Evolutionary conservation across 2,329 filamentous ascomycete species (phyloP), one percentile per base, ranked within the genome.

Genomic region (Pyrenochaeta sp.): DNA sequence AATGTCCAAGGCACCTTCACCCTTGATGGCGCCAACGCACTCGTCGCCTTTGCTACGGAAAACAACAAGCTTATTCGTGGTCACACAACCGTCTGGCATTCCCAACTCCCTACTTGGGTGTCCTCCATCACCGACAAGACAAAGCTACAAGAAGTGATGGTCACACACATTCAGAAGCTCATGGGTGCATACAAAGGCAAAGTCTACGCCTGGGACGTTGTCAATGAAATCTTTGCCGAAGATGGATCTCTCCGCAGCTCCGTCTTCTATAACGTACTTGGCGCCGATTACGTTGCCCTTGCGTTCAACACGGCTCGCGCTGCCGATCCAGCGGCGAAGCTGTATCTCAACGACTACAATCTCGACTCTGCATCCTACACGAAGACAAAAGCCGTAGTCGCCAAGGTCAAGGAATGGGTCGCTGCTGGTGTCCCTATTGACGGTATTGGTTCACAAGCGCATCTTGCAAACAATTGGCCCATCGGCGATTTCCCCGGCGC

Each of bases 321-420:
- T 7, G 88, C 87, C 12, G 89, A 91, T 71, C 87, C 89, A 2
- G 66, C 75, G 50, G 87, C 86, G 2, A 88, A 88, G 75, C 80
- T 92, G 33, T 92, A 90, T 79, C 90, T 91, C 77, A 92, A 92
- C 75, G 89, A 92, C 68, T 82, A 80, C 71, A 82, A 81, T 77
- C 82, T 90, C 46, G 88, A 90, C 75, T 79, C 74, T 37, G 81
- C 87, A 15, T 81, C 64, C 60, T 82, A 83, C 64, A 78, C 82
- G 58, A 91, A 92, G 79, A 79, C 79, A 3, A 77, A 73, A 14
- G 80, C 75, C 41, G 84, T 89, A 78, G 79, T 83, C 4, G 71
- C 68, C 31, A 78, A 87, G 65, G 88, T 91, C 61, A 83, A 83
- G 67, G 83, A 86, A 68, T 90, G 87, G 87, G 66, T 85, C 44